Percentiles rank a stretch among this genome's conserved stretches.
Conservation (phyloP, 2,329 filamentous ascomycete genomes). For the Pyrenophora seminiperda region DNA sequence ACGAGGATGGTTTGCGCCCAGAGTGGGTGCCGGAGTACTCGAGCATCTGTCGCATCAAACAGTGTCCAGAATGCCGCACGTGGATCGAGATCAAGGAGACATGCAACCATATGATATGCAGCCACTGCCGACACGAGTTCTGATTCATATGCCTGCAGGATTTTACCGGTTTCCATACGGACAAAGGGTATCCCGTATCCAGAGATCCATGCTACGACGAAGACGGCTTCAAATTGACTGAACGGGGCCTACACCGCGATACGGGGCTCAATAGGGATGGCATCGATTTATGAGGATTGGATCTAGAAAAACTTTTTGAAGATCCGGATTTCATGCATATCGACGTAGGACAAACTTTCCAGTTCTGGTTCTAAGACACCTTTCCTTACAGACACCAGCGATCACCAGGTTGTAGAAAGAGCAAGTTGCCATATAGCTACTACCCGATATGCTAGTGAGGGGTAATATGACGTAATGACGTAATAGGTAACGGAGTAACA, state of each 20-base stretch:
- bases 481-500: too few species aligned
- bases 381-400: too few species aligned
- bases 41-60: conserved; percentile 15
- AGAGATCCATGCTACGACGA: conserved; percentile 16
- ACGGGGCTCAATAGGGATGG: conserved; percentile 9
- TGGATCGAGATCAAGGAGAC: conserved; percentile 22
- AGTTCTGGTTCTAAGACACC: too few species aligned
- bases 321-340: too few species aligned
- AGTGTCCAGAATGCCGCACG: conserved; percentile 13
- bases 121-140: conserved; percentile 13
- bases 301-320: too few species aligned
- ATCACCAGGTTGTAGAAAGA: too few species aligned
- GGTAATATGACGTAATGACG: too few species aligned
- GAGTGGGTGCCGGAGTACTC: conserved; percentile 19
- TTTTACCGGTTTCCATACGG: conserved; percentile 2
- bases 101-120: conserved; percentile 23
- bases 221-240: conserved; percentile 13
- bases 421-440: too few species aligned
- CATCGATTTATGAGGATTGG: conserved; percentile 1
- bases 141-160: conserved; percentile 21
- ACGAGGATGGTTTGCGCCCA: background rate
- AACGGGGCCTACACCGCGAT: conserved; percentile 11
- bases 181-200: conserved; percentile 7
- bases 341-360: too few species aligned
- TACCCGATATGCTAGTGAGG: too few species aligned